Conservation (phyloP, 805 yeast genomes). For the Wickerhamomyces mucosus region DNA sequence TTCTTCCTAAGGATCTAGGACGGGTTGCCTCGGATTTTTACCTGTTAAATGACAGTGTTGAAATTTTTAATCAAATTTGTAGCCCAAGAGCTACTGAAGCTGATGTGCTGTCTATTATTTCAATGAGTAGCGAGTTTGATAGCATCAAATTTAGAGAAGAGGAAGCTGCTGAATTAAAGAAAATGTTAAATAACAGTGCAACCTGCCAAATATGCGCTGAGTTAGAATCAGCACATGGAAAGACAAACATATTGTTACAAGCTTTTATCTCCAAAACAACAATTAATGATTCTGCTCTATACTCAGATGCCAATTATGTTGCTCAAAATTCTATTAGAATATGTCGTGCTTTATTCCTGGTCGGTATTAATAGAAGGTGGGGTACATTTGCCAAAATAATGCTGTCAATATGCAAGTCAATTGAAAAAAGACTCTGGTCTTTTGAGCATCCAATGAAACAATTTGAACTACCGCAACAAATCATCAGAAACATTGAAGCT, state of each 20-base stretch:
- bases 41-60: conserved; percentile 74
- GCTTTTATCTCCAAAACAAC: conserved; percentile 72
- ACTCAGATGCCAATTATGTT: conserved; percentile 83
- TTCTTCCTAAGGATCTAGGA: conserved; percentile 83
- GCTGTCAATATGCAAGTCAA: conserved; percentile 75
- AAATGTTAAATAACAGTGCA: conserved; percentile 45
- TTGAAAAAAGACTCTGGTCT: conserved; percentile 81
- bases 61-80: conserved; percentile 78
- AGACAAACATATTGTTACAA: conserved; percentile 80
- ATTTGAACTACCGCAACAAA: conserved; percentile 66
- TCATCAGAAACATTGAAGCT: conserved; percentile 49
- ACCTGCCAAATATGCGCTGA: conserved; percentile 82
- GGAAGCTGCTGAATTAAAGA: conserved; percentile 65
- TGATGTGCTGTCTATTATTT: conserved; percentile 76
- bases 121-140: conserved; percentile 92
- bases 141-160: conserved; percentile 83
- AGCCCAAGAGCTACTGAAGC: conserved; percentile 87
- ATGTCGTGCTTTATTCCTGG: conserved; percentile 78
- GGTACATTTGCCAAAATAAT: conserved; percentile 67
- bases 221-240: conserved; percentile 67
- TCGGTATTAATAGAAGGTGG: conserved; percentile 89
- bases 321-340: conserved; percentile 95
- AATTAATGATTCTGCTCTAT: conserved; percentile 70
- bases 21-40: conserved; percentile 93
- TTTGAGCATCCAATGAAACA: conserved; percentile 86